Base-by-base conservation (phyloP, 1,284 basidiomycete genomes). In the Puccinia polysora region DNA sequence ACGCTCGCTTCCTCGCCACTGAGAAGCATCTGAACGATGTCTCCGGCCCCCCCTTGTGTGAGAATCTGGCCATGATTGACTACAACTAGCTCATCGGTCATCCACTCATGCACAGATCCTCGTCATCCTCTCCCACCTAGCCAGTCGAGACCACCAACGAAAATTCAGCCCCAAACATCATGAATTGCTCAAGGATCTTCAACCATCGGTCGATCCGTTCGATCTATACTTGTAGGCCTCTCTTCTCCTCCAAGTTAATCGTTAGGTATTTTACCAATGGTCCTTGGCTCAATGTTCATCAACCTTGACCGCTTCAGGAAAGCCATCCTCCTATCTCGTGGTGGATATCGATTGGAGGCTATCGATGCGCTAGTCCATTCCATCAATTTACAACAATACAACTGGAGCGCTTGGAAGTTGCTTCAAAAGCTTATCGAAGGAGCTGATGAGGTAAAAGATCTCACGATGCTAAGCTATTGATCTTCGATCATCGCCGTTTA, bases 381-480 rank as follows among this genome's bases (percentile, higher is more conserved):
- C 5, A 87, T 97, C 59, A 84, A 85, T 60, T 83, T 84, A 2
- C 91, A 89, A 77, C 88, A 91, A 7, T 98, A 92, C 88, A 97
- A 97, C 79, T 99, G 96, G 95, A 90, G 90, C 30, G 84, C 88
- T 3, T 99, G 96, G 95, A 83, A 85, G 23, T 84, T 92, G 67
- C 83, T 97, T 23, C 86, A 87, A 1, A 86, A 86, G 64, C 88
- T 91, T 76, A 84, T 96, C 32, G 86, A 88, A 40, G 91, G 93
- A 74, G 86, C 86, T n/a, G 91, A 93, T 81, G 91, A 94, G 86
- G 93, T 94, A 47, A 62, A 81, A 74, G 30, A 8, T 20, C 5
- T 15, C 20, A 38, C 6, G 2, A 18, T 45, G 73, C 67, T 45
- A 58, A 28, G 67, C 67, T 74, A 32, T 73, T 15, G n/a, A 23